Evolutionary conservation across 1,284 basidiomycete genomes (phyloP), one percentile per base, ranked within the genome.

Genomic region (Melanopsichium pennsylvanicum): DNA sequence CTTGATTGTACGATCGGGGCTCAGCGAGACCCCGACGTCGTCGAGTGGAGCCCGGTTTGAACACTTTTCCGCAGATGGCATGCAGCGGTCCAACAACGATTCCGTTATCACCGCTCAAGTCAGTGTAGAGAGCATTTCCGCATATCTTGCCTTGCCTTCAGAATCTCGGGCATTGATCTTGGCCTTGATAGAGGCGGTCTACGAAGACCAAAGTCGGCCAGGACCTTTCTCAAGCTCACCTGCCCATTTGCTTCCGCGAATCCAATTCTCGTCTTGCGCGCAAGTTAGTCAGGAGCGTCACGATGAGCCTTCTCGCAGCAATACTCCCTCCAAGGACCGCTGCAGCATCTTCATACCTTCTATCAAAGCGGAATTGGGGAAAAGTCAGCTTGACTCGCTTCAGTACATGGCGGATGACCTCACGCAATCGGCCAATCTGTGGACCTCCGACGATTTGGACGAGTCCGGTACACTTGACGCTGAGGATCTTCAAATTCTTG

Each of bases 331-430:
- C 10, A 57, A 50, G 29, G 47, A 51, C 19, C 62, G 51, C 23
- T 70, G 67, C 37, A 36, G 33, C 47, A 21, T 52, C 13, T 43
- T 29, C 18, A n/a, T 69, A 3, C 71, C 69, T 13, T 55, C 59
- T 8, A 29, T 72, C 44, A 54, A 49, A n/a, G 48, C 59, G 31
- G 50, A 51, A 32, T 41, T 74, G 0, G 47, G 40, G 34, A 75
- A 75, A 41, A 16, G 36, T 13, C 44, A 64, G 8, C 48, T 76
- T n/a, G 75, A 75, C 37, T 59, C 67, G 15, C 46, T 76, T 5
- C 70, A 73, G 48, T 63, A 75, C n/a, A 52, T 75, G 37, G 70
- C 61, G 5, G 75, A 76, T 31, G 75, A 76, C 25, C 16, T 74
- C 19, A 58, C 70, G 0, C 63, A 70, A 18, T 71, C 68, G 41